Evolutionary conservation across 2,329 filamentous ascomycete species (phyloP).

Genomic region (Phialocephala subalpina): DNA sequence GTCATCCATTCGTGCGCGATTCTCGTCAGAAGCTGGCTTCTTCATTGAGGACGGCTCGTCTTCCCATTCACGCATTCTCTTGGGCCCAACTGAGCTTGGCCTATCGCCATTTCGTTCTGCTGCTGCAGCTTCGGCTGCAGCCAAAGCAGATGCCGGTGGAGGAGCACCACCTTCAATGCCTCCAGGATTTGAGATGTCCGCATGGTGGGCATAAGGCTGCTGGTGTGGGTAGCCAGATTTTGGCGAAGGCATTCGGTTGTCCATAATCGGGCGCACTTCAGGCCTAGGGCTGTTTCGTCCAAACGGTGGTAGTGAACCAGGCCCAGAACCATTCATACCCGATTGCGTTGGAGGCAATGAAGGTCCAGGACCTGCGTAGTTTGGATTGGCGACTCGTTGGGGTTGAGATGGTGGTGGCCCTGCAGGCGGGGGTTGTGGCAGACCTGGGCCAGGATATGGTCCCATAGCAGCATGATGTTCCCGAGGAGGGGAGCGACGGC

Average conservation of each 20-base stretch:
- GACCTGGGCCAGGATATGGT: constrained; percentile 41
- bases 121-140: constrained; percentile 72
- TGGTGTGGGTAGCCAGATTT: constrained; percentile 86
- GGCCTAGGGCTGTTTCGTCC: constrained; percentile 80
- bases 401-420: constrained; percentile 52
- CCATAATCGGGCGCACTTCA: constrained; percentile 83
- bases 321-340: constrained; percentile 41
- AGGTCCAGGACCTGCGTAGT: constrained; percentile 59
- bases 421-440: constrained; percentile 56
- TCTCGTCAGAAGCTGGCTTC: constrained; percentile 90
- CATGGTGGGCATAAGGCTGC: constrained; percentile 79
- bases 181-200: constrained; percentile 55
- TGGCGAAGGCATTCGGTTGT: constrained; percentile 90
- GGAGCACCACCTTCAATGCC: constrained; percentile 67
- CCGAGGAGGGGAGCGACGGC: constrained; percentile 62
- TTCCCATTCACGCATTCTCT: constrained; percentile 93
- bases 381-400: constrained; percentile 67
- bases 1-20: constrained; percentile 85
- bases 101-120: constrained; percentile 72
- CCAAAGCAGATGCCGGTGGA: constrained; percentile 68
- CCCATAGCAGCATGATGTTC: constrained; percentile 44
- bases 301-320: constrained; percentile 70
- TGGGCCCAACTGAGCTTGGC: constrained; percentile 81
- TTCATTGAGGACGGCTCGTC: constrained; percentile 74
- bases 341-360: constrained; percentile 53